A percentile compares a stretch with the other conserved stretches of the same genome.
Conservation (phyloP, 306 rosid genomes). For the Neltuma alba region DNA sequence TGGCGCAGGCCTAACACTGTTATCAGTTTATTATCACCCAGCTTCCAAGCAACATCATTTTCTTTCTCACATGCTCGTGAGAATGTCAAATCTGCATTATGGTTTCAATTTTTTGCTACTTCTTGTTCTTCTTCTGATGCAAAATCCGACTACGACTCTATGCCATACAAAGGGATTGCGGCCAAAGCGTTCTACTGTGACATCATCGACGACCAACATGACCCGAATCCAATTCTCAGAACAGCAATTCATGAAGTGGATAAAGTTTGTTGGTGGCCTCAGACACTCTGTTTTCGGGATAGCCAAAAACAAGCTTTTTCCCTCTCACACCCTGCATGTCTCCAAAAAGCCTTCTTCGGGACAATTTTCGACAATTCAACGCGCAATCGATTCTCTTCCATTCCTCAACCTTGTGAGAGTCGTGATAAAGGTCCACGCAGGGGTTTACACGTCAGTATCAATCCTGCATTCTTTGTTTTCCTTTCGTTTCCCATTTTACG, state of each 20-base stretch:
- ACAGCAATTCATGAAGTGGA: constrained; percentile 89
- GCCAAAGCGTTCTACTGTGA: constrained; percentile 42
- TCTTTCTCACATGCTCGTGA: constrained; percentile 25
- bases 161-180: constrained; percentile 67
- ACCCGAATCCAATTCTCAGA: constrained; percentile 61
- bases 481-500: background rate
- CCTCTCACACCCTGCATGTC: constrained; percentile 80
- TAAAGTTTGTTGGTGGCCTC: constrained; percentile 74
- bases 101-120: constrained; percentile 32
- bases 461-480: background rate
- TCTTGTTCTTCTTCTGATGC: constrained; percentile 50
- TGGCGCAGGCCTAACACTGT: constrained; percentile 18
- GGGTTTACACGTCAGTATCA: constrained; percentile 84
- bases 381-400: constrained; percentile 89
- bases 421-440: constrained; percentile 89
- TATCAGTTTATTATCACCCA: constrained; percentile 1
- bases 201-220: constrained; percentile 39
- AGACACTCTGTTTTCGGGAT: constrained; percentile 71
- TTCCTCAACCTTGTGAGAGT: constrained; percentile 84
- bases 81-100: constrained; percentile 53
- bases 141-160: constrained; percentile 40
- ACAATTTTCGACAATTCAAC: constrained; percentile 79
- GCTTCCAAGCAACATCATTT: constrained; percentile 20
- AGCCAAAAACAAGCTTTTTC: constrained; percentile 80
- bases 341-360: constrained; percentile 57